A percentile compares a stretch with the other conserved stretches of the same genome.
Evolutionary conservation across 2,329 filamentous ascomycete species (phyloP).

Genomic region (Ustulina deusta): DNA sequence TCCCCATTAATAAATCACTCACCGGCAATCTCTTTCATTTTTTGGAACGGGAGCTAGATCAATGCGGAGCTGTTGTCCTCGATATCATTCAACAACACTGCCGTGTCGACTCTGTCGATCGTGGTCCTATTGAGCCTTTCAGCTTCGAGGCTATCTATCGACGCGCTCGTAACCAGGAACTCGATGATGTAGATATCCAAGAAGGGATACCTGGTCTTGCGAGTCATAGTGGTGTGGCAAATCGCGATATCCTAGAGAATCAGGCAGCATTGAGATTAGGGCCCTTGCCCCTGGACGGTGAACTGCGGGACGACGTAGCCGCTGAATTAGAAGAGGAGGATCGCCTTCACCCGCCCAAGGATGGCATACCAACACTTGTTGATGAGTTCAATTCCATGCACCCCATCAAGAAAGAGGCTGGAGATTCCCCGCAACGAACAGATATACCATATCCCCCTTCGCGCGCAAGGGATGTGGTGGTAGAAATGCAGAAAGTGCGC

Average conservation of each 20-base stretch:
- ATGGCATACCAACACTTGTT: conserved; percentile 78
- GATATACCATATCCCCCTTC: conserved; percentile 90
- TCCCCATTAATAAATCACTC: conserved; percentile 88
- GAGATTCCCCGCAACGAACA: conserved; percentile 81
- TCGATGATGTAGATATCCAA: conserved; percentile 72
- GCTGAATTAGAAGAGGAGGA: conserved; percentile 91
- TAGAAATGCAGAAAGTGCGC: conserved; percentile 93
- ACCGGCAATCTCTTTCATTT: conserved; percentile 88
- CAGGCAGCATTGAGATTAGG: conserved; percentile 77
- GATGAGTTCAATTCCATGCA: conserved; percentile 86
- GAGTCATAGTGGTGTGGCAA: conserved; percentile 69
- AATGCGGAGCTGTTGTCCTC: conserved; percentile 82
- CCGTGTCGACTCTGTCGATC: conserved; percentile 67
- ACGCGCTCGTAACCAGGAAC: conserved; percentile 69
- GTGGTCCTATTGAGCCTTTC: conserved; percentile 73
- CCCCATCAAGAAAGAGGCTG: conserved; percentile 89
- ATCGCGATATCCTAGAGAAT: conserved; percentile 70
- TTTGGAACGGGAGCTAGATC: conserved; percentile 85
- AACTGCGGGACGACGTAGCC: conserved; percentile 85
- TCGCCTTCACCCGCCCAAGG: conserved; percentile 75
- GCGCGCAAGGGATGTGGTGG: conserved; percentile 86
- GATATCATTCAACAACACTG: conserved; percentile 75
- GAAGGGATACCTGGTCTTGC: conserved; percentile 71
- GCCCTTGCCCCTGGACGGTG: conserved; percentile 83
- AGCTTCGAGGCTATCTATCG: conserved; percentile 71